phyloP scores from a whole-genome alignment of 768 basidiomycete species.

The Chalciporus piperatus region DNA sequence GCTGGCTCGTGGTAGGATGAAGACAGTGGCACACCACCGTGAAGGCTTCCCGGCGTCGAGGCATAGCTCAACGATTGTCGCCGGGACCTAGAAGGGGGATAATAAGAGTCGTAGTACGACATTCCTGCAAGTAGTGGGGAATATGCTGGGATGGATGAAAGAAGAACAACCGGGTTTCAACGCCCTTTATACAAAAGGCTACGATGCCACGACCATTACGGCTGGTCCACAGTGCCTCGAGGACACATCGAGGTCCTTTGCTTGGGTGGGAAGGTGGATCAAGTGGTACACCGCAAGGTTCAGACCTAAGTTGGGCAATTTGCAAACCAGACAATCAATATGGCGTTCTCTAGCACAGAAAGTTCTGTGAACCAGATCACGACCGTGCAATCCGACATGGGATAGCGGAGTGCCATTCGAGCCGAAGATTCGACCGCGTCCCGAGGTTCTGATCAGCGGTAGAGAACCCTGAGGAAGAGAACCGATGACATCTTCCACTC shows the following conservation, averaged over 20 bases:
- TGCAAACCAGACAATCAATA: constrained; percentile 18
- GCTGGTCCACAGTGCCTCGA: constrained; percentile 27
- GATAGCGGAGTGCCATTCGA: constrained; percentile 24
- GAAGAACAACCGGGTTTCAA: neutral
- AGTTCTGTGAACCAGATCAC: constrained; percentile 2
- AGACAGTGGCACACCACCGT: constrained; percentile 31
- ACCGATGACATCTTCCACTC: neutral
- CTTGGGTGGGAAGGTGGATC: constrained; percentile 14
- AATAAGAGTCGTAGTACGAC: constrained; percentile 45
- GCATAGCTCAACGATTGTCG: constrained; percentile 35
- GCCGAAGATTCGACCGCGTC: neutral
- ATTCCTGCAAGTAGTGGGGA: constrained; percentile 26
- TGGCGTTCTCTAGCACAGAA: constrained; percentile 5
- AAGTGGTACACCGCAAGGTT: constrained; percentile 10
- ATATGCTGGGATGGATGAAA: constrained; percentile 8
- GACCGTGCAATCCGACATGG: constrained; percentile 5
- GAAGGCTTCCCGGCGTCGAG: constrained; percentile 15
- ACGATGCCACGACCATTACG: constrained; percentile 14
- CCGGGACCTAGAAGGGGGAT: constrained; percentile 30
- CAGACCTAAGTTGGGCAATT: constrained; percentile 17
- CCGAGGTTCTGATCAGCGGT: neutral
- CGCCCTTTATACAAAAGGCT: constrained; percentile 24
- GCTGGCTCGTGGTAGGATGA: constrained; percentile 42
- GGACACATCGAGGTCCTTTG: constrained; percentile 24
- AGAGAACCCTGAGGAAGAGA: neutral